These are phyloP conservation scores for Gossypioides kirkii DNA, from an alignment of 345 rosid genomes.

Conservation along the genomic window DNA sequence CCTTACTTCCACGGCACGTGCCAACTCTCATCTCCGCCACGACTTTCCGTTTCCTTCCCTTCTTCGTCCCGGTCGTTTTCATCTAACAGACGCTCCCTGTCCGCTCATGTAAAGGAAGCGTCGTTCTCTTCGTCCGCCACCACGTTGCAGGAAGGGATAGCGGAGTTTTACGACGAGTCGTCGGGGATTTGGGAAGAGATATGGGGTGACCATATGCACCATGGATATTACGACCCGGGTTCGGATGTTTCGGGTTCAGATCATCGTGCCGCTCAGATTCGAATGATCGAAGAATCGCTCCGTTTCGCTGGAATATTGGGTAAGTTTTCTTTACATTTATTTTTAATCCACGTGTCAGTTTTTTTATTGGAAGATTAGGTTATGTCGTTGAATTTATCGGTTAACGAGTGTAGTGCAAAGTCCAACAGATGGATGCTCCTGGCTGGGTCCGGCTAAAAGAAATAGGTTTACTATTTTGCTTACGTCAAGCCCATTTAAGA, in stretches of 20 bases:
- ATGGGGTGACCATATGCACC: constrained; percentile 99
- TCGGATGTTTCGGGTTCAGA: constrained; percentile 35
- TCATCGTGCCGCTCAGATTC: constrained; percentile 76
- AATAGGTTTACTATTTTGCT: too few relatives aligned
- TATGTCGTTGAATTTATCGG: not conserved
- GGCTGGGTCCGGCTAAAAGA: too few relatives aligned
- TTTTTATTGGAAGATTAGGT: not conserved
- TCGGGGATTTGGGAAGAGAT: constrained; percentile 73
- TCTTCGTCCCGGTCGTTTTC: not conserved
- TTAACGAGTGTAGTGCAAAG: not conserved
- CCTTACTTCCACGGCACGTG: not conserved
- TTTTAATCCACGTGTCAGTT: not conserved
- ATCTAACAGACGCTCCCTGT: not conserved
- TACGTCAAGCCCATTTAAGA: too few relatives aligned
- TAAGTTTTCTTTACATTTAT: not conserved
- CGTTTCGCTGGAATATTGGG: constrained; percentile 66
- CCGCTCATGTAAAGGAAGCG: constrained; percentile 13
- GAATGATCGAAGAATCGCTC: constrained; percentile 79
- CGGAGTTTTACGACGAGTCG: constrained; percentile 80
- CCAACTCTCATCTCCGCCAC: not conserved
- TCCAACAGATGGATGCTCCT: too few relatives aligned
- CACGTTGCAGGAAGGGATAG: constrained; percentile 58
- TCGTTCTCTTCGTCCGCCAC: constrained; percentile 4
- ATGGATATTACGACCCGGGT: constrained; percentile 67
- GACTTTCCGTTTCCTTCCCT: not conserved